phyloP scores from a whole-genome alignment of 73 alveolate species.

The Stentor coeruleus region DNA sequence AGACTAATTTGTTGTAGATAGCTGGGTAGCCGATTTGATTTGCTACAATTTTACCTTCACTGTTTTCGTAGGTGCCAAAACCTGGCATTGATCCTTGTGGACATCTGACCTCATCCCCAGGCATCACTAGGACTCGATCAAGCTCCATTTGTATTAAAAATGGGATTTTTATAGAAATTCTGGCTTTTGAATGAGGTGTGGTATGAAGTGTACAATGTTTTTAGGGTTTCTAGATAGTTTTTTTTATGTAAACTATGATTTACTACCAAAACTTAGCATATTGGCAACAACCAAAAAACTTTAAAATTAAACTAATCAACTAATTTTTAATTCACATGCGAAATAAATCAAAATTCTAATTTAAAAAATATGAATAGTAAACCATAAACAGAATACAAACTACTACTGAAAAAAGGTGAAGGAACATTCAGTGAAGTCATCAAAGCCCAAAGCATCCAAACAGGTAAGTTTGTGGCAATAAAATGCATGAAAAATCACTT shows the following conservation, averaged over 20 bases:
- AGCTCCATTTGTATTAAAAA: too few species aligned
- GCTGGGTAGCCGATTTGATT: constrained; percentile 36
- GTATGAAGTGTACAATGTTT: too few species aligned
- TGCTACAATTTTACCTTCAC: constrained; percentile 38
- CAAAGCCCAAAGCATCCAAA: constrained; percentile 62
- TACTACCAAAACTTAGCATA: too few species aligned
- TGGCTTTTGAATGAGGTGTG: too few species aligned
- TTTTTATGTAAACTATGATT: too few species aligned
- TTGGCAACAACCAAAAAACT: too few species aligned
- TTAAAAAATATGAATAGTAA: too few species aligned
- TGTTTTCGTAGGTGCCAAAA: constrained; percentile 42
- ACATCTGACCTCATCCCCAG: constrained; percentile 39
- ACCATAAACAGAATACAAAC: constrained; percentile 42
- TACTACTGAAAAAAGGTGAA: constrained; percentile 61
- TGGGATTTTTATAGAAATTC: too few species aligned
- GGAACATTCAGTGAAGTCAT: constrained; percentile 80
- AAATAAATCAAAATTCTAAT: too few species aligned
- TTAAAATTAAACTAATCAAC: too few species aligned
- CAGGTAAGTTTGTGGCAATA: constrained; percentile 79
- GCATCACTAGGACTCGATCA: constrained; percentile 25
- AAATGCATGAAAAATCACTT: constrained; percentile 76
- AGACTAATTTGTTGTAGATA: constrained; percentile 27
- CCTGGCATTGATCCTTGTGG: constrained; percentile 48
- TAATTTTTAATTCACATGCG: too few species aligned
- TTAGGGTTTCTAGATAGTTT: too few species aligned